Conservation (phyloP, 306 rosid species). For the Oxytropis ochrocephala region DNA sequence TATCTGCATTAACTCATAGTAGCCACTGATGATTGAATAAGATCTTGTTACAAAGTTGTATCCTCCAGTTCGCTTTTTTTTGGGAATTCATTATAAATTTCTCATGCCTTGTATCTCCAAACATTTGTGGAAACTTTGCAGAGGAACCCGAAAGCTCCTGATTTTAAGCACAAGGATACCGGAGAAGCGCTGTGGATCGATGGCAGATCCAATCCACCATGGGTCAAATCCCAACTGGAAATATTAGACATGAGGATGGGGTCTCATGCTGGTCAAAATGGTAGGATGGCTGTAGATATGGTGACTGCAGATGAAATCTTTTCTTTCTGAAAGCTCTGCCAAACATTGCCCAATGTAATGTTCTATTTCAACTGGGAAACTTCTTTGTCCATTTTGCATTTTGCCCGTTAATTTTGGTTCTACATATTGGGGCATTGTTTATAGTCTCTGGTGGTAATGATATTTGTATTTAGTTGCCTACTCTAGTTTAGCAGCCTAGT, state of each 20-base stretch:
- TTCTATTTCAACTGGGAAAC: not conserved
- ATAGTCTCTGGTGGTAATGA: not conserved
- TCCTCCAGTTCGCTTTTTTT: not conserved
- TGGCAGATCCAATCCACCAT: constrained; percentile 68
- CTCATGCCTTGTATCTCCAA: not conserved
- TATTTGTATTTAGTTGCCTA: not conserved
- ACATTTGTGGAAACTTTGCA: constrained; percentile 28
- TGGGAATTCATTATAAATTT: constrained; percentile 6
- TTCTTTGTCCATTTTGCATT: constrained; percentile 26
- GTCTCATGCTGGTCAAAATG: constrained; percentile 35
- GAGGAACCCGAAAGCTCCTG: constrained; percentile 88
- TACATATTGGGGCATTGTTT: not conserved
- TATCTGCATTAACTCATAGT: not conserved
- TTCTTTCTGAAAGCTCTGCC: constrained; percentile 33
- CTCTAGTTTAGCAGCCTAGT: not conserved
- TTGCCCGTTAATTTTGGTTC: not conserved
- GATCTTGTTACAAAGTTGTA: not conserved
- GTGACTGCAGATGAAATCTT: constrained; percentile 33
- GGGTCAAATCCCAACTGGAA: constrained; percentile 85
- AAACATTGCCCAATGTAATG: not conserved
- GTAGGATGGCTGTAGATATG: constrained; percentile 35
- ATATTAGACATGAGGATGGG: constrained; percentile 67
- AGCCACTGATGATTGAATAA: not conserved
- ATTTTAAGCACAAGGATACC: constrained; percentile 90
- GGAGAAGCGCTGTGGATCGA: constrained; percentile 94